A percentile compares a stretch with the other conserved stretches of the same genome.
Conservation (phyloP, 495 filamentous ascomycete genomes). For the Penicillium steckii region DNA sequence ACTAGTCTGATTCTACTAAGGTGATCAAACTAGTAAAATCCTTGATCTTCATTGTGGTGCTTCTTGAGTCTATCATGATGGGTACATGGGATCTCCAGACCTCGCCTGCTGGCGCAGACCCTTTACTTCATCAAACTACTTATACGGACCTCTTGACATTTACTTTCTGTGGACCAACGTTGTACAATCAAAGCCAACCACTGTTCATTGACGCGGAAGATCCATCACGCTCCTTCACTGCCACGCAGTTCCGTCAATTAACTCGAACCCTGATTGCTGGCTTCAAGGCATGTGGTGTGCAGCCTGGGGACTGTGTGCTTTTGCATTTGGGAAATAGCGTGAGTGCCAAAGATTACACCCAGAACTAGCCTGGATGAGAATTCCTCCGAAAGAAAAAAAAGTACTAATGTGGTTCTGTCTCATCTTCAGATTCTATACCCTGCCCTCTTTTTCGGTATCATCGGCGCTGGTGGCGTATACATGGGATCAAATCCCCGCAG, state of each 20-base stretch:
- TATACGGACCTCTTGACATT: conserved; percentile 45
- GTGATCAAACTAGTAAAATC: too few species aligned
- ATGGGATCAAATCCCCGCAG: conserved; percentile 39
- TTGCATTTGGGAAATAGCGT: conserved; percentile 63
- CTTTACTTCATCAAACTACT: conserved; percentile 17
- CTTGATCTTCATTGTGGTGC: neutral
- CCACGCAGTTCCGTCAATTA: conserved; percentile 44
- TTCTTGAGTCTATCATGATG: conserved; percentile 18
- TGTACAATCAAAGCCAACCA: conserved; percentile 37
- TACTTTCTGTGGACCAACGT: conserved; percentile 34
- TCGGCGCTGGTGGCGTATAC: conserved; percentile 45
- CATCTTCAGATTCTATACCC: conserved; percentile 47
- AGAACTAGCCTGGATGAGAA: neutral
- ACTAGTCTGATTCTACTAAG: too few species aligned
- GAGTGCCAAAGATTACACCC: conserved; percentile 12
- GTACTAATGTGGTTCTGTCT: conserved; percentile 6
- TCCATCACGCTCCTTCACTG: conserved; percentile 52
- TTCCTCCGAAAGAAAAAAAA: conserved; percentile 3
- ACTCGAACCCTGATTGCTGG: conserved; percentile 56
- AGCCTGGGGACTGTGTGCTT: conserved; percentile 58
- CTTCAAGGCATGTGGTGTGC: conserved; percentile 51
- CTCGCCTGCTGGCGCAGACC: conserved; percentile 20
- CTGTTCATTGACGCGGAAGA: conserved; percentile 58
- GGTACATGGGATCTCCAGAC: conserved; percentile 32
- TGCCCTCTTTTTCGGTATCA: conserved; percentile 45